phyloP scores from a whole-genome alignment of 2,329 filamentous ascomycete species.

The Mycosphaerella arachidis region DNA sequence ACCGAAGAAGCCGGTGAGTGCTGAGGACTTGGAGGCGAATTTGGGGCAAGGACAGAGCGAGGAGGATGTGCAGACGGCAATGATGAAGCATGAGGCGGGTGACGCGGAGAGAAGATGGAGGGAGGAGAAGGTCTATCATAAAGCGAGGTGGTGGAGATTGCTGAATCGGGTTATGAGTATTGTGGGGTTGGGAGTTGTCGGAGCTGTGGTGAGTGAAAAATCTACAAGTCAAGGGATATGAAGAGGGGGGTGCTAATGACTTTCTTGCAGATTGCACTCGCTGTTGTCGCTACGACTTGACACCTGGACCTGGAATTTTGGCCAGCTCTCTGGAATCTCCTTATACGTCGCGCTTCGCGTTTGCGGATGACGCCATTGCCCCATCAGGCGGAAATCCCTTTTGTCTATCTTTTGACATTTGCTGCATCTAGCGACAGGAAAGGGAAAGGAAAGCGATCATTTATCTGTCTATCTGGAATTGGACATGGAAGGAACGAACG shows the following conservation, averaged over 20 bases:
- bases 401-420: not conserved
- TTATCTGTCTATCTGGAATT: not conserved
- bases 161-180: slow-evolving; percentile 38
- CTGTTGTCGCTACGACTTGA: slow-evolving; percentile 30
- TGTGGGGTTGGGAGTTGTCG: slow-evolving; percentile 34
- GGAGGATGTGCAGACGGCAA: slow-evolving; percentile 27
- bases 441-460: not conserved
- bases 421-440: not conserved
- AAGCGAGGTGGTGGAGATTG: slow-evolving; percentile 36
- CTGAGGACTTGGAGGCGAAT: slow-evolving; percentile 22
- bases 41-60: slow-evolving; percentile 15
- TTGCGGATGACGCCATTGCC: not conserved
- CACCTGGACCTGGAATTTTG: not conserved
- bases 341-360: not conserved
- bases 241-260: not conserved
- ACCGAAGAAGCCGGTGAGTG: slow-evolving; percentile 23
- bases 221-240: not conserved
- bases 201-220: slow-evolving; percentile 31
- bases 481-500: not conserved
- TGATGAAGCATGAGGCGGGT: slow-evolving; percentile 30
- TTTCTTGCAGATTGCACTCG: slow-evolving; percentile 30
- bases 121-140: slow-evolving; percentile 31
- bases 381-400: not conserved
- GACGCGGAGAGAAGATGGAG: slow-evolving; percentile 29
- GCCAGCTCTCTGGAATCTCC: not conserved